phyloP scores from a whole-genome alignment of 345 rosid genomes.

The Angophora floribunda region DNA sequence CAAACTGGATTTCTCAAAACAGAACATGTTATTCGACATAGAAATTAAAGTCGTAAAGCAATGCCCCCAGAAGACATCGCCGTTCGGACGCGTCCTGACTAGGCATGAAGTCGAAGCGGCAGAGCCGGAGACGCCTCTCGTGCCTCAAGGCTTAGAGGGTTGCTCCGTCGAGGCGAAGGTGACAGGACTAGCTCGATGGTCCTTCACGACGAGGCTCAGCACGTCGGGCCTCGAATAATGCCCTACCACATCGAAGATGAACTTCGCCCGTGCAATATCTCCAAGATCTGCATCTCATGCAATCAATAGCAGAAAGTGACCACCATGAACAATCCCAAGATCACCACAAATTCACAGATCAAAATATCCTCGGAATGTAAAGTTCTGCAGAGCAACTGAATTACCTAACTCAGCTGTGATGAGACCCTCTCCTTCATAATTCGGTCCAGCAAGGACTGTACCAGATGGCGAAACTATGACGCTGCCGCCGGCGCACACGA shows the following conservation, averaged over 20 bases:
- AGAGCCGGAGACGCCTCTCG: not conserved
- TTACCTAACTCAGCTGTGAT: constrained; percentile 87
- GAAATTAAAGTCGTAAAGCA: not conserved
- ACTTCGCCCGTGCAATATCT: constrained; percentile 78
- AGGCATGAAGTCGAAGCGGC: not conserved
- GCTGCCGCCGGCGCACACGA: constrained; percentile 87
- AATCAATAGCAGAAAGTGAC: not conserved
- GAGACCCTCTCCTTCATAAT: constrained; percentile 77
- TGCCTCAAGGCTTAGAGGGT: not conserved
- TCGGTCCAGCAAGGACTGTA: constrained; percentile 79
- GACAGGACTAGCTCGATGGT: constrained; percentile 64
- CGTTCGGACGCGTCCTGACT: not conserved
- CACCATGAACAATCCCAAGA: not conserved
- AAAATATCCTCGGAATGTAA: not conserved
- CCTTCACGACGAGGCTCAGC: constrained; percentile 73
- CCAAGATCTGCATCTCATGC: constrained; percentile 57
- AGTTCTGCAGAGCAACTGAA: not conserved
- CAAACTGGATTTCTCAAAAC: not conserved
- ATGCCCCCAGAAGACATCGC: not conserved
- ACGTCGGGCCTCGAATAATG: constrained; percentile 94
- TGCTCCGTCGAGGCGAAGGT: constrained; percentile 31
- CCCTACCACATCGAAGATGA: constrained; percentile 83
- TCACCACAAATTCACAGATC: not conserved
- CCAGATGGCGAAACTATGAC: constrained; percentile 86
- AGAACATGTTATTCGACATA: not conserved